Evolutionary conservation across 306 rosid species (phyloP).

Genomic region (Dryas alaskensis): DNA sequence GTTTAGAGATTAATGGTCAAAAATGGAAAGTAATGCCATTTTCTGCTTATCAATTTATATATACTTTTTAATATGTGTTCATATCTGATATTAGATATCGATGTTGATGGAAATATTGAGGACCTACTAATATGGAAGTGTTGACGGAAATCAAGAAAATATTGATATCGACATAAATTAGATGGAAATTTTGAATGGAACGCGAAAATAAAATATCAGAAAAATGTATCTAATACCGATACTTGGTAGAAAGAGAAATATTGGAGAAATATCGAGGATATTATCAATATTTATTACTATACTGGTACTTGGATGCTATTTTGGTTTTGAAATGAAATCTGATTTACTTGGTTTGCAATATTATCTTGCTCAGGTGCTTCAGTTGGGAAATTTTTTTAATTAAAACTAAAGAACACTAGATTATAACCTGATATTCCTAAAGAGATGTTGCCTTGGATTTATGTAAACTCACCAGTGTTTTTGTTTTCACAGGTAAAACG

Average conservation of each 20-base stretch:
- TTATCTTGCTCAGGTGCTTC: not conserved
- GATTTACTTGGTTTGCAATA: not conserved
- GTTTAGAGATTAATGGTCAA: not conserved
- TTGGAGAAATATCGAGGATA: not conserved
- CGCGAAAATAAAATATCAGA: not conserved
- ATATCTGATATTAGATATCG: not conserved
- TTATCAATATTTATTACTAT: not conserved
- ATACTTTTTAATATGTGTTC: not conserved
- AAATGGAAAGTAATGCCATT: not conserved
- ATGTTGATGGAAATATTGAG: not conserved
- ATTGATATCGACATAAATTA: not conserved
- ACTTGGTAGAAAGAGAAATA: not conserved
- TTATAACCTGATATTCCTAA: not conserved
- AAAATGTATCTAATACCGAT: not conserved
- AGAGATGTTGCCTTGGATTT: not conserved
- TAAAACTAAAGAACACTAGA: not conserved
- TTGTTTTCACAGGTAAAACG: slow-evolving; percentile 70
- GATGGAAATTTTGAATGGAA: not conserved
- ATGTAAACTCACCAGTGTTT: not conserved
- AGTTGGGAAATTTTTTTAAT: not conserved
- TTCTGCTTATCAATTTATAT: not conserved
- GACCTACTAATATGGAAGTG: not conserved
- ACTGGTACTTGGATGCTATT: not conserved
- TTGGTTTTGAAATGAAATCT: not conserved
- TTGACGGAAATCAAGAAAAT: not conserved